Conservation (phyloP, 228 moss, liverwort and hornwort species). For the Sphagnum magellanicum region DNA sequence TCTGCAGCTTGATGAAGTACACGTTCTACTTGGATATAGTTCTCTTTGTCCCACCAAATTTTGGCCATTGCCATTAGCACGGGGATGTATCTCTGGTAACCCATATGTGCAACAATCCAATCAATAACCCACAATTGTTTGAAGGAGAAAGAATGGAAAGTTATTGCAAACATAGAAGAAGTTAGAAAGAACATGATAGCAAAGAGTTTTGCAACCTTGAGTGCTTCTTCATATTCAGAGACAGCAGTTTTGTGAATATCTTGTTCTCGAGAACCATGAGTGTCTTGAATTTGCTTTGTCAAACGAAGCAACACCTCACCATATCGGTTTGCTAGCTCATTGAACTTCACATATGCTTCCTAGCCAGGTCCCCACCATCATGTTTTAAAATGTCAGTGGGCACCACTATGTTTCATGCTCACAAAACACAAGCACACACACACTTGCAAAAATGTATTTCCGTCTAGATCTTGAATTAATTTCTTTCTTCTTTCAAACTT, state of each 20-base stretch:
- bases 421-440: too few species aligned
- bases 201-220: conserved; percentile 28
- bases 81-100: conserved; percentile 49
- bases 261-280: conserved; percentile 32
- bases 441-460: too few species aligned
- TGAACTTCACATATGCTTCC: conserved; percentile 81
- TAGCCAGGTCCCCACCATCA: neutral
- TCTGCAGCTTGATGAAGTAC: conserved; percentile 69
- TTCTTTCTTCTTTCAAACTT: too few species aligned
- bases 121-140: too few species aligned
- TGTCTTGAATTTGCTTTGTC: conserved; percentile 67
- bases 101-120: neutral
- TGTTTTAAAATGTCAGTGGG: too few species aligned
- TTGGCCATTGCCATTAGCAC: conserved; percentile 94
- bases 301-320: conserved; percentile 41
- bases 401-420: too few species aligned
- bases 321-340: conserved; percentile 55
- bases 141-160: too few species aligned
- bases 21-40: conserved; percentile 64
- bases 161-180: too few species aligned
- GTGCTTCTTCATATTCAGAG: conserved; percentile 50
- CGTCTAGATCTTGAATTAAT: too few species aligned
- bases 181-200: neutral
- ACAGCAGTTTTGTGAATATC: conserved; percentile 38
- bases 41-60: conserved; percentile 95